These are phyloP conservation scores for Hirschioporus abietinus DNA, from an alignment of 768 basidiomycete genomes.

Conservation along the genomic window DNA sequence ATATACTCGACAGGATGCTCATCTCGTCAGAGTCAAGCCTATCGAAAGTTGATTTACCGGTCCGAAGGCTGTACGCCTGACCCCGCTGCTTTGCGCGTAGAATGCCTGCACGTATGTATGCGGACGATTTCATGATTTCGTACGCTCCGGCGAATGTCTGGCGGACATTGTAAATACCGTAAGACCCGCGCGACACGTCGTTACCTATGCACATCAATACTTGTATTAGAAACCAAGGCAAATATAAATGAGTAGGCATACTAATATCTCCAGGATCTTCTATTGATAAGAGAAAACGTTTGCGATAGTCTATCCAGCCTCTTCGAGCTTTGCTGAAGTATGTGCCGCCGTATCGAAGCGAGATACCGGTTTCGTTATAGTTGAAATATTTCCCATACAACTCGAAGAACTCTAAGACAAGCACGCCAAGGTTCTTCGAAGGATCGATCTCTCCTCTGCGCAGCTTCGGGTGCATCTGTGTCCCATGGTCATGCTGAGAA, in stretches of 20 bases:
- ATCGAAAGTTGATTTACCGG: constrained; percentile 14
- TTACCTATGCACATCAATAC: constrained; percentile 51
- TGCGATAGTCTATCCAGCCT: constrained; percentile 71
- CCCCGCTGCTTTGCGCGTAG: constrained; percentile 52
- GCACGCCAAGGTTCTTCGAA: constrained; percentile 83
- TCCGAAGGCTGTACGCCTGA: constrained; percentile 38
- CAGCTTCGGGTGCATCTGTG: constrained; percentile 86
- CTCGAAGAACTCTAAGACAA: constrained; percentile 97
- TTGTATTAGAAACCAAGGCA: constrained; percentile 7
- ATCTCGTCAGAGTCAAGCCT: constrained; percentile 52
- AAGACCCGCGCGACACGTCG: constrained; percentile 89
- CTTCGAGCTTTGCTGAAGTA: constrained; percentile 80
- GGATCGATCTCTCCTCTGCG: constrained; percentile 84
- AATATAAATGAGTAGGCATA: constrained; percentile 27
- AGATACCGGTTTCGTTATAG: constrained; percentile 86
- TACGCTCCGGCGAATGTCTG: constrained; percentile 80
- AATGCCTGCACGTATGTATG: constrained; percentile 60
- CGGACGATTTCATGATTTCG: constrained; percentile 68
- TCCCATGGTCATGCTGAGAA: constrained; percentile 13
- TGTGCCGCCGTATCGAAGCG: constrained; percentile 78
- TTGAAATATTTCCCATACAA: constrained; percentile 91
- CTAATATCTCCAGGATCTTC: constrained; percentile 91
- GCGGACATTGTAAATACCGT: constrained; percentile 74
- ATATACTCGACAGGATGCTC: constrained; percentile 74
- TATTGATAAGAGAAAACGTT: constrained; percentile 63